Evolutionary conservation across 495 filamentous ascomycete genomes (phyloP).

Genomic region (Aspergillus diversus): DNA sequence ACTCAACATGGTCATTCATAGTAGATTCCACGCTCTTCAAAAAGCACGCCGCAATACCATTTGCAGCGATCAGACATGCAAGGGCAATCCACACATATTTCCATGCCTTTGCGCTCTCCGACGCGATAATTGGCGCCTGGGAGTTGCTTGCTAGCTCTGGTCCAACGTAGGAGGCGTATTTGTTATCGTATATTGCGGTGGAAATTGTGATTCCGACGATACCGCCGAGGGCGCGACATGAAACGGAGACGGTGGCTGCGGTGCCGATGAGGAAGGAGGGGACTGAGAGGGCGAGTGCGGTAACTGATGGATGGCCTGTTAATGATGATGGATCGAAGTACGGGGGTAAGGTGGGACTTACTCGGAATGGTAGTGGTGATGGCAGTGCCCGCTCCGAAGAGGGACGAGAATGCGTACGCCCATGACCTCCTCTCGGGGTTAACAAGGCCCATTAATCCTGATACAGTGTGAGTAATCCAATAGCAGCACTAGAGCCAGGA

Average conservation of each 20-base stretch:
- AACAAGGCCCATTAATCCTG: background rate
- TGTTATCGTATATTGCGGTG: background rate
- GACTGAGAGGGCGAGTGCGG: constrained; percentile 1
- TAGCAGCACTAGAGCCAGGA: too few species aligned
- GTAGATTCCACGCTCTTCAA: background rate
- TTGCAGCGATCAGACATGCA: background rate
- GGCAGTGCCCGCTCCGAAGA: background rate
- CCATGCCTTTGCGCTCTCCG: background rate
- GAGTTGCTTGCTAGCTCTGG: background rate
- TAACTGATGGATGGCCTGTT: background rate
- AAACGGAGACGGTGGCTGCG: constrained; percentile 2
- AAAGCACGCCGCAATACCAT: background rate
- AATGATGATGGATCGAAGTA: background rate
- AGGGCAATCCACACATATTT: background rate
- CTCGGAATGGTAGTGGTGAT: background rate
- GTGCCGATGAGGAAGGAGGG: constrained; percentile 4
- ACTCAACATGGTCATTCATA: background rate
- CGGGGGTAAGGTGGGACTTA: background rate
- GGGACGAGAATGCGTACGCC: background rate
- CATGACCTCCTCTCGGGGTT: background rate
- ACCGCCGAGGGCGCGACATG: background rate
- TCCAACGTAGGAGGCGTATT: background rate
- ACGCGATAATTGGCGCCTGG: background rate
- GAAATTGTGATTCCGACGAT: constrained; percentile 1
- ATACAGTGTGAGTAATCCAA: too few species aligned